phyloP scores from a whole-genome alignment of 306 rosid genomes.

The Comarum palustre region DNA sequence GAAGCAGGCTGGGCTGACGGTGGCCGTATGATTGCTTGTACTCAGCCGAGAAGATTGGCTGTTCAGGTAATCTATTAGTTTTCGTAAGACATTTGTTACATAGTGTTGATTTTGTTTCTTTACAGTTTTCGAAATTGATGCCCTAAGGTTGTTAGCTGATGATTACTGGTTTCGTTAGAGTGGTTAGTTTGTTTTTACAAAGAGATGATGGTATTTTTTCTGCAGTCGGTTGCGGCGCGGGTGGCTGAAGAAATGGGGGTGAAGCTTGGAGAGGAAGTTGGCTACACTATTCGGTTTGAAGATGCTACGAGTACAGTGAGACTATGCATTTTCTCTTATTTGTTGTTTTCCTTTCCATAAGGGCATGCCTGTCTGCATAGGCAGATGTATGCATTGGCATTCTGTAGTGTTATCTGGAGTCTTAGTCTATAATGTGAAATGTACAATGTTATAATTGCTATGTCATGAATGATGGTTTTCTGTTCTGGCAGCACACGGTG shows the following conservation, averaged over 20 bases:
- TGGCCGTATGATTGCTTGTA: conserved; percentile 83
- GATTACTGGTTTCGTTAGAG: background rate
- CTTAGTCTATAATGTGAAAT: background rate
- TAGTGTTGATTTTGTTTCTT: background rate
- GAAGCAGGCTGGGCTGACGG: conserved; percentile 95
- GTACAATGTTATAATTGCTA: background rate
- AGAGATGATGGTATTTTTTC: background rate
- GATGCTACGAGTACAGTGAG: conserved; percentile 69
- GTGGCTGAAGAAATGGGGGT: conserved; percentile 95
- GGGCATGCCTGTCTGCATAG: background rate
- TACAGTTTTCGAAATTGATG: background rate
- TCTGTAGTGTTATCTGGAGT: background rate
- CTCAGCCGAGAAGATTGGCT: conserved; percentile 89
- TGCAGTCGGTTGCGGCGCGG: conserved; percentile 79
- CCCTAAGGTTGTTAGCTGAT: background rate
- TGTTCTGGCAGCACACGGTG: conserved; percentile 75
- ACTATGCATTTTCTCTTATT: conserved; percentile 5
- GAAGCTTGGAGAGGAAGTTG: conserved; percentile 86
- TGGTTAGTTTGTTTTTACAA: background rate
- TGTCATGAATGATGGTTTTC: conserved; percentile 29
- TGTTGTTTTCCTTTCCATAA: background rate
- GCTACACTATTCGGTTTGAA: conserved; percentile 92
- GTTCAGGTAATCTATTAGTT: conserved; percentile 61
- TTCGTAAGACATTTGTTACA: background rate
- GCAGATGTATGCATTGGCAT: background rate